These are phyloP conservation scores for Bipolaris cookei DNA, from an alignment of 2,329 filamentous ascomycete species.

Conservation along the genomic window DNA sequence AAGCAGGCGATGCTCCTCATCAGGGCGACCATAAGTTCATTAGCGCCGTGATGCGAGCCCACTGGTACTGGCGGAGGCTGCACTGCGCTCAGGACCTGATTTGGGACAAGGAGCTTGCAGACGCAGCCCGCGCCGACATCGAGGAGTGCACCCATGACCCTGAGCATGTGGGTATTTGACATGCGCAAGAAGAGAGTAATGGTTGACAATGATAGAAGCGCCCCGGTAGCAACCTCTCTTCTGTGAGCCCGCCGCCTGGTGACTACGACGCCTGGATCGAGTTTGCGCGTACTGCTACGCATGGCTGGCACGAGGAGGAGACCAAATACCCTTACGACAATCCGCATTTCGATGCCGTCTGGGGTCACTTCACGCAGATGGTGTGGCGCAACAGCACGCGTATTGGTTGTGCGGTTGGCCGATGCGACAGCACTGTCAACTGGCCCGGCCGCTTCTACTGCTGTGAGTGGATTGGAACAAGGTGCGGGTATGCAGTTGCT, in stretches of 20 bases:
- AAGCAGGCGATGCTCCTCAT: constrained; percentile 31
- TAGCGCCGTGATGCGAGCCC: constrained; percentile 41
- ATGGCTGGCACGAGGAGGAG: constrained; percentile 49
- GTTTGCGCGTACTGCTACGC: constrained; percentile 35
- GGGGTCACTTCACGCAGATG: constrained; percentile 50
- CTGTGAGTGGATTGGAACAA: constrained; percentile 34
- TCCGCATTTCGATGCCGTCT: constrained; percentile 36
- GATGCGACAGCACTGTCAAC: constrained; percentile 30
- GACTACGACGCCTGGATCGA: constrained; percentile 39
- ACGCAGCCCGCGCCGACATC: constrained; percentile 34
- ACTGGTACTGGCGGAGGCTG: constrained; percentile 47
- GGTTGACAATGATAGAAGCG: constrained; percentile 32
- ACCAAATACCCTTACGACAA: constrained; percentile 44
- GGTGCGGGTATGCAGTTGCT: background rate
- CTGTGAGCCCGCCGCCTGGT: constrained; percentile 29
- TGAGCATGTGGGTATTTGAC: constrained; percentile 34
- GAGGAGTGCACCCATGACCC: constrained; percentile 32
- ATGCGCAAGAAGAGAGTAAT: background rate
- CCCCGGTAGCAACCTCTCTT: constrained; percentile 45
- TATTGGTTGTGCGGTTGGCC: constrained; percentile 45
- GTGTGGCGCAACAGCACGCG: constrained; percentile 47
- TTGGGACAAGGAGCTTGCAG: constrained; percentile 40
- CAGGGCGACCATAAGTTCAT: constrained; percentile 42
- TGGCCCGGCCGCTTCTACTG: constrained; percentile 46
- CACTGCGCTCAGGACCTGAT: constrained; percentile 46